Evolutionary conservation across 352 stramenopile species (phyloP), one percentile per base, ranked within the genome.

Genomic region (Globisporangium nunn): DNA sequence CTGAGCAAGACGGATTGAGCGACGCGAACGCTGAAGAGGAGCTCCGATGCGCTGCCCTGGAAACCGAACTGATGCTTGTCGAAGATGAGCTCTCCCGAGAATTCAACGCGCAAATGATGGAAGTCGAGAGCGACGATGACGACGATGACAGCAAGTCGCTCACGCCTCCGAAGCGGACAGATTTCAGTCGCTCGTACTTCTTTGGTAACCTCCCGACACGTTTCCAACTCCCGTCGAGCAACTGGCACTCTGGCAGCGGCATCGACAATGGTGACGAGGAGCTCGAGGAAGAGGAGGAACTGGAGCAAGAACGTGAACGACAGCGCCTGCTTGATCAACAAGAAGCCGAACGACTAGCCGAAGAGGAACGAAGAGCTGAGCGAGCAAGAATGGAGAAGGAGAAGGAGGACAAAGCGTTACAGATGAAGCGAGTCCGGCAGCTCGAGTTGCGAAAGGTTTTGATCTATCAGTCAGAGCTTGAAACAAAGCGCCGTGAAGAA

Each of bases 231-330:
- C 69, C 72, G 35, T 58, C 72, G 6, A 75, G 66, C 46, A 67
- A 71, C 0, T 91, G 78, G 80, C 18, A 67, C 4, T 65, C 68
- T 45, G 78, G 80, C 37, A 87, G 76, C 60, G 80, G 78, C 1
- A 55, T 87, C 7, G 70, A 91, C 28, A 91, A 91, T 28, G 78
- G 78, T 6, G 81, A 91, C 31, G 81, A 91, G 67, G 81, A 88
- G 52, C 62, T 74, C 17, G 81, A 91, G 53, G 78, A 88, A 59
- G 72, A 86, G 62, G 78, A 91, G 53, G 64, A 68, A 2, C 51
- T 88, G 1, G 75, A 83, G 48, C 75, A 61, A 6, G 80, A 91
- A 52, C 70, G 66, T 3, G 64, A 85, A 53, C 73, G 67, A 3
- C 81, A 88, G 46, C 70, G 75, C n/a, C 56, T 78, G 17, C 54